phyloP scores from a whole-genome alignment of 148 eudicot genomes.

The Dianthus caryophyllus region DNA sequence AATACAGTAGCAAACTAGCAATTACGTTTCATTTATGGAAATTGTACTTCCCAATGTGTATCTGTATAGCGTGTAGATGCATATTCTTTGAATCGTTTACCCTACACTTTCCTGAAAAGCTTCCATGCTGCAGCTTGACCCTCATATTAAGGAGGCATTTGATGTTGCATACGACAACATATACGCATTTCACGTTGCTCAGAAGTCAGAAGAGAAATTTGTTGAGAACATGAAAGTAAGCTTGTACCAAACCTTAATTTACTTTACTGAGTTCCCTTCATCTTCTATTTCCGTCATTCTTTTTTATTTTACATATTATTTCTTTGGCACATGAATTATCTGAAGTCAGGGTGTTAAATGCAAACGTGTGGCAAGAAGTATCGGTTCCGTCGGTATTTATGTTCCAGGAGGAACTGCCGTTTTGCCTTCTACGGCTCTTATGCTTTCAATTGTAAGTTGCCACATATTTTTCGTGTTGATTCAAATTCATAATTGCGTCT shows the following conservation, averaged over 20 bases:
- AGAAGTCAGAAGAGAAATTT: slow-evolving; percentile 63
- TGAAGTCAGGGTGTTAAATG: slow-evolving; percentile 85
- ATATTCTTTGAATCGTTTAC: slow-evolving; percentile 4
- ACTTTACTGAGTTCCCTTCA: neutral
- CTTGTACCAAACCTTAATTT: neutral
- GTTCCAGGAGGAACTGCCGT: slow-evolving; percentile 99
- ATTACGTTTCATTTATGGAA: neutral
- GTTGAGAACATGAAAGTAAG: slow-evolving; percentile 91
- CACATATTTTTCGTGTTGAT: neutral
- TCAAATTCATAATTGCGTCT: neutral
- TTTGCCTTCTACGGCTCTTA: slow-evolving; percentile 93
- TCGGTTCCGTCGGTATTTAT: slow-evolving; percentile 90
- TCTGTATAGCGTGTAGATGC: neutral
- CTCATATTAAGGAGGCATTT: slow-evolving; percentile 81
- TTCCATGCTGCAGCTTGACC: slow-evolving; percentile 65
- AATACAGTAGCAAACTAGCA: neutral
- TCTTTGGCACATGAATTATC: slow-evolving; percentile 19
- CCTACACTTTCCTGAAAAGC: neutral
- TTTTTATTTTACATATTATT: neutral
- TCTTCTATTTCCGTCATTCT: neutral
- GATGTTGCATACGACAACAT: slow-evolving; percentile 95
- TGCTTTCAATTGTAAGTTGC: slow-evolving; percentile 89
- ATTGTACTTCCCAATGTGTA: neutral
- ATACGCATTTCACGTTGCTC: slow-evolving; percentile 93
- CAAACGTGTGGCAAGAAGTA: slow-evolving; percentile 89